Percentiles rank a stretch among this genome's conserved stretches.
These are phyloP conservation scores for Pneumocystis sp. DNA, from an alignment of 1,139 yeast species.

Conservation along the genomic window DNA sequence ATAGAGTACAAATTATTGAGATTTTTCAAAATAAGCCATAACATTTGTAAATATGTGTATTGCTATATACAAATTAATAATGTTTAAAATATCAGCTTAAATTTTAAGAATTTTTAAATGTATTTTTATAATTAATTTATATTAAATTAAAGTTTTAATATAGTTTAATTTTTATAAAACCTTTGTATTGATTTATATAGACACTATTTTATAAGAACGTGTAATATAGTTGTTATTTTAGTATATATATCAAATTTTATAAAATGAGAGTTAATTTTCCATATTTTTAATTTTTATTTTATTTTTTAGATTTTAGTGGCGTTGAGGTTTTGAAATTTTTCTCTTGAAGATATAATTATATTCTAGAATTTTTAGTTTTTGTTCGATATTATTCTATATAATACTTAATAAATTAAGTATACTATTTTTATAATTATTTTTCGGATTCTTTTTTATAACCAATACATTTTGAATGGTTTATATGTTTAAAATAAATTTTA, in stretches of 20 bases:
- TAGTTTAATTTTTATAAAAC: no score
- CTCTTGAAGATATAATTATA: slow-evolving; percentile 32
- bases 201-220: no score
- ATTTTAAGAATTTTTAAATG: slow-evolving; percentile 26
- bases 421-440: slow-evolving; percentile 32
- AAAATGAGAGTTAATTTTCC: slow-evolving; percentile 44
- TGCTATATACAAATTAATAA: slow-evolving; percentile 40
- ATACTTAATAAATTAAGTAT: not conserved
- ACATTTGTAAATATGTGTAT: slow-evolving; percentile 41
- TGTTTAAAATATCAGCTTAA: slow-evolving; percentile 37
- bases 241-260: slow-evolving; percentile 19
- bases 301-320: slow-evolving; percentile 47
- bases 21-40: slow-evolving; percentile 33
- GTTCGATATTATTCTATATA: slow-evolving; percentile 25
- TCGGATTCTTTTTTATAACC: slow-evolving; percentile 52
- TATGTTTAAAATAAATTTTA: slow-evolving; percentile 36
- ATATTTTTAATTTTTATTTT: slow-evolving; percentile 38
- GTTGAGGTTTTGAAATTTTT: slow-evolving; percentile 36
- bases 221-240: slow-evolving; percentile 8
- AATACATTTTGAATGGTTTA: slow-evolving; percentile 44
- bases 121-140: no score
- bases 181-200: no score
- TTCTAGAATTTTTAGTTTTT: slow-evolving; percentile 39
- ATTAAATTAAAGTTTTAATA: no score
- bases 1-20: slow-evolving; percentile 32